These are phyloP conservation scores for Pythium sukuiense DNA, from an alignment of 352 stramenopile genomes.

Conservation along the genomic window DNA sequence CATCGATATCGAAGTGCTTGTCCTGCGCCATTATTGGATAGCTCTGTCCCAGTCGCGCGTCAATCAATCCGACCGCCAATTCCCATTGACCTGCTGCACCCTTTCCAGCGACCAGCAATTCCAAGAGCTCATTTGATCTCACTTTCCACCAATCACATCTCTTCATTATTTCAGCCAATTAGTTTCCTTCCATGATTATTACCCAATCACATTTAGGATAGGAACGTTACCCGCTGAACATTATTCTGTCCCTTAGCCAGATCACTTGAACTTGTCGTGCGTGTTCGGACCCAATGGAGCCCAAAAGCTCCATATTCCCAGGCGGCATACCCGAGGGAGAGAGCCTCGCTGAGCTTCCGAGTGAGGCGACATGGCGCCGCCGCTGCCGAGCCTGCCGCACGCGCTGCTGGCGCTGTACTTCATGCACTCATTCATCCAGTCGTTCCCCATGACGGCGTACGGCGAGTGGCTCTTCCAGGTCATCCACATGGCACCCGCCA, in stretches of 20 bases:
- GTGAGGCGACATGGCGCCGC: background rate
- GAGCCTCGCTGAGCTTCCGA: background rate
- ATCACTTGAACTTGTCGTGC: background rate
- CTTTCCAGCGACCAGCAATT: slow-evolving; percentile 36
- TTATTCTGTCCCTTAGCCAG: slow-evolving; percentile 23
- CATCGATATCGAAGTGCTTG: slow-evolving; percentile 76
- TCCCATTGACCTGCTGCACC: slow-evolving; percentile 8
- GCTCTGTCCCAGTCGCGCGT: background rate
- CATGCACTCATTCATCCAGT: slow-evolving; percentile 72
- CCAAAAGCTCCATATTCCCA: slow-evolving; percentile 4
- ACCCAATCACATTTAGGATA: slow-evolving; percentile 34
- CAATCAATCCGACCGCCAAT: background rate
- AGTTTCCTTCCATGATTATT: slow-evolving; percentile 5
- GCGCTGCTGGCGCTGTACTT: slow-evolving; percentile 78
- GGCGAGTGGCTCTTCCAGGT: slow-evolving; percentile 73
- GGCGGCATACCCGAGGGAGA: background rate
- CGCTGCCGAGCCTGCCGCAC: slow-evolving; percentile 36
- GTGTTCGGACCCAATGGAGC: slow-evolving; percentile 1
- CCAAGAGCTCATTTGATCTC: background rate
- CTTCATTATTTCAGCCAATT: slow-evolving; percentile 21
- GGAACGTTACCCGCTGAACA: slow-evolving; percentile 14
- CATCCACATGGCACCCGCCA: slow-evolving; percentile 76
- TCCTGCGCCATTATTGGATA: slow-evolving; percentile 43
- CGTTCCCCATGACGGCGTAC: slow-evolving; percentile 81
- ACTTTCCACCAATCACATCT: slow-evolving; percentile 28